Conservation (phyloP, 129 eudicot genomes). For the Saposhnikovia divaricata region DNA sequence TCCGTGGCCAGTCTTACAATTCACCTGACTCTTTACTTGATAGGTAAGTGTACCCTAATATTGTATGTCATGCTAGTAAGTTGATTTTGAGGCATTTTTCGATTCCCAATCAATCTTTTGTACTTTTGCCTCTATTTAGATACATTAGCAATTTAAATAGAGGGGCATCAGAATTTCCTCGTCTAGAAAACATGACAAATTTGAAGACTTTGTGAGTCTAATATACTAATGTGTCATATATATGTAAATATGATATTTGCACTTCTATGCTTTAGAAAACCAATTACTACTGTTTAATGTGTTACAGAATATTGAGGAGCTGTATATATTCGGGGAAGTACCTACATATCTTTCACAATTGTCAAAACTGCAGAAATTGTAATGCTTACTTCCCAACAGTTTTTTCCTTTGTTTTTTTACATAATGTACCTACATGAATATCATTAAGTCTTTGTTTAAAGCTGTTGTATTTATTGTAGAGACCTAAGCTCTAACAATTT, state of each 20-base stretch:
- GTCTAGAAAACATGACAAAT: slow-evolving; percentile 19
- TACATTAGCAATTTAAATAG: slow-evolving; percentile 45
- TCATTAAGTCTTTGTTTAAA: too few species aligned
- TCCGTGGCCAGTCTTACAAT: too few species aligned
- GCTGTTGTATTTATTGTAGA: too few species aligned
- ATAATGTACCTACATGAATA: too few species aligned
- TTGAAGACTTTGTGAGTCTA: slow-evolving; percentile 33
- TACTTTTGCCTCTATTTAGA: slow-evolving; percentile 18
- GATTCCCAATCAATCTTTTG: too few species aligned
- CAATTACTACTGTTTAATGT: not conserved
- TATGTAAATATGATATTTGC: not conserved
- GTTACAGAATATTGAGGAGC: slow-evolving; percentile 50
- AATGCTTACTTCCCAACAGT: too few species aligned
- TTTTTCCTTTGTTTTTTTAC: too few species aligned
- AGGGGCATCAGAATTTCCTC: slow-evolving; percentile 39
- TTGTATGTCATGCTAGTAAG: too few species aligned
- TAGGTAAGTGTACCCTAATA: too few species aligned
- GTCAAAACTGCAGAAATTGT: slow-evolving; percentile 29
- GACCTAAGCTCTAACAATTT: too few species aligned
- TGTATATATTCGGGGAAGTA: slow-evolving; percentile 41
- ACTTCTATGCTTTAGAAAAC: not conserved
- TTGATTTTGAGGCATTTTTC: not conserved
- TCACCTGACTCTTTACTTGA: too few species aligned
- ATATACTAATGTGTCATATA: too few species aligned
- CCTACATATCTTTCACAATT: slow-evolving; percentile 31